Base-by-base conservation (phyloP, 2,329 filamentous ascomycete genomes). In the Orbilia oligospora region DNA sequence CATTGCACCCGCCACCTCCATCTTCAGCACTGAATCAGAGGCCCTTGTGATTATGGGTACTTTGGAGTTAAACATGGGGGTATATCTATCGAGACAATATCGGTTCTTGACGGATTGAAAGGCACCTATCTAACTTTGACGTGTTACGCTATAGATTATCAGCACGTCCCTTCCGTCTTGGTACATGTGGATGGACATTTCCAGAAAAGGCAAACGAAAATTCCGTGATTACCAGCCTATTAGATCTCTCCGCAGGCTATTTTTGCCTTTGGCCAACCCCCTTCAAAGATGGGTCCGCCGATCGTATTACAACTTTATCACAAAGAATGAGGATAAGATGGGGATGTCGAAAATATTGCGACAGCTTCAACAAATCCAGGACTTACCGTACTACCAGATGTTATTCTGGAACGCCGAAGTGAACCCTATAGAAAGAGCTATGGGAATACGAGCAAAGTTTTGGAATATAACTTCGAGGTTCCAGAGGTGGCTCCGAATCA, bases 51-150 rank as follows among this genome's bases (percentile, higher is more conserved):
- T 77, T 18, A 33, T 77, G 18, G 73, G 73, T 6, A 27, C 66
- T 5, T 12, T 77, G 12, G 73, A 77, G 22, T 67, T 77, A 24
- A 71, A 77, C n/a, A 77, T 63, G 18, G 73, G 73, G 4, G 73
- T 77, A 77, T 56, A 38, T n/a, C n/a, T 33, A 38, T 6, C 9
- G 10, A 51, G 33, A 3, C 2, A 33, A 22, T 18, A 33, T 5
- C n/a, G n/a, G n/a, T 30, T 12, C 53, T 12, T 10, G 6, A 16
- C 16, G 36, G 8, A 33, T 16, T 8, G 8, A 9, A 55, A 24
- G 2, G 10, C 9, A n/a, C 2, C n/a, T 2, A n/a, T 27, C 53
- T 61, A 10, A 44, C n/a, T 33, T 24, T 41, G n/a, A 1, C n/a
- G n/a, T n/a, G n/a, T 3, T 24, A 8, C 9, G 5, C 18, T n/a